A percentile compares a stretch with the other conserved stretches of the same genome.
These are phyloP conservation scores for Cicer arietinum DNA, from an alignment of 306 rosid species.

Conservation along the genomic window DNA sequence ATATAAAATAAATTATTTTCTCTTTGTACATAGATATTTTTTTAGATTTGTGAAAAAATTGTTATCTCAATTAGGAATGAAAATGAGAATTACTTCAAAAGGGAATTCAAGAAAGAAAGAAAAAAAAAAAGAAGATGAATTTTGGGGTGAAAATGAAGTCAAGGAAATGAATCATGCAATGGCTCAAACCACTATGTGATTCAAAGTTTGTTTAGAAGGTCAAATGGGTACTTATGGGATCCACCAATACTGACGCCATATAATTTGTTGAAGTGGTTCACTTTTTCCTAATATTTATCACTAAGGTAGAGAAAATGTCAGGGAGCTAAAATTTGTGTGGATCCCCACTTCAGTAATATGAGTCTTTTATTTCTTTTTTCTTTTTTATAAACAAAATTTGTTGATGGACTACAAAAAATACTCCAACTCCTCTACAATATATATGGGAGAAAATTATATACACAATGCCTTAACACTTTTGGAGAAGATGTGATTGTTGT, in stretches of 20 bases:
- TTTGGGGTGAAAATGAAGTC: conserved; percentile 17
- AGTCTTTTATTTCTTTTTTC: too few species aligned
- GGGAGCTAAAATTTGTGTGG: conserved; percentile 15
- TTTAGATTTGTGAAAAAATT: not conserved
- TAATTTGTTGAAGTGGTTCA: conserved; percentile 1
- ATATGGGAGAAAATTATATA: too few species aligned
- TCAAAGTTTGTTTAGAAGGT: conserved; percentile 30
- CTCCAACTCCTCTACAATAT: too few species aligned
- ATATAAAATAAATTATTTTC: not conserved
- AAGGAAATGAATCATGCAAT: not conserved
- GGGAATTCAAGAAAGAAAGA: not conserved
- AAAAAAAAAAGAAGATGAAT: conserved; percentile 1
- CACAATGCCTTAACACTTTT: too few species aligned
- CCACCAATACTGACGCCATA: not conserved
- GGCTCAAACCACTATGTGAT: not conserved
- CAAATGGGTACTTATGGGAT: conserved; percentile 20
- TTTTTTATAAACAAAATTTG: too few species aligned
- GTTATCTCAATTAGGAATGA: conserved; percentile 19
- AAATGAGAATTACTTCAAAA: not conserved
- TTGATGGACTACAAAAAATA: too few species aligned
- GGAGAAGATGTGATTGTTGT: too few species aligned
- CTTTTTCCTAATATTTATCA: not conserved
- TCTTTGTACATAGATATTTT: not conserved
- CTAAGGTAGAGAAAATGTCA: conserved; percentile 4
- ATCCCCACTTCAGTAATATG: not conserved